Conservation (phyloP, 1,284 basidiomycete species). For the Tranzscheliella williamsii region DNA sequence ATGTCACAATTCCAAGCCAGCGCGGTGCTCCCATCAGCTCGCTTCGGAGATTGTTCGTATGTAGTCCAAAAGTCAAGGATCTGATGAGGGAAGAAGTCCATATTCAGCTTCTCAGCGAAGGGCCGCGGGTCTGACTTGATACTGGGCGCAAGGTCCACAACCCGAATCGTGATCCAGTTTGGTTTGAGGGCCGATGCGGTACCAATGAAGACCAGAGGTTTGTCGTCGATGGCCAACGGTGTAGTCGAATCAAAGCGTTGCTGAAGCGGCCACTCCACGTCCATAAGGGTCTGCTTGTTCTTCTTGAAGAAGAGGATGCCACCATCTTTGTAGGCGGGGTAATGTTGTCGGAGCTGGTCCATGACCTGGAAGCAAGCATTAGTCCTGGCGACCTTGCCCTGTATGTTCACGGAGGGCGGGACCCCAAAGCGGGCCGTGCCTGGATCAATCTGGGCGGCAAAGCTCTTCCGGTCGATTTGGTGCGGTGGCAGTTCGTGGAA, state of each 20-base stretch:
- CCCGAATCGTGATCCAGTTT: neutral
- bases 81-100: neutral
- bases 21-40: neutral
- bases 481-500: neutral
- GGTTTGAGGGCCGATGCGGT: neutral
- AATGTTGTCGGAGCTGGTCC: neutral
- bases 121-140: neutral
- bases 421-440: neutral
- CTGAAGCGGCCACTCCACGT: neutral
- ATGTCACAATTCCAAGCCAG: neutral
- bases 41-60: neutral
- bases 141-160: neutral
- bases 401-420: neutral
- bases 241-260: neutral
- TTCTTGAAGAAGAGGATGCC: neutral
- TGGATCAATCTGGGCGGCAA: neutral
- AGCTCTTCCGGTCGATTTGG: neutral
- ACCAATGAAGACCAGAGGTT: neutral
- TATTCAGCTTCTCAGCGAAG: neutral
- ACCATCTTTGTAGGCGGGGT: neutral
- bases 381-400: neutral
- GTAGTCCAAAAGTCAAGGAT: neutral
- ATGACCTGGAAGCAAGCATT: neutral
- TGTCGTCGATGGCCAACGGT: neutral
- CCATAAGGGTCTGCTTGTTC: neutral